Conservation (phyloP, 2,329 filamentous ascomycete species). For the Bipolaris victoriae region DNA sequence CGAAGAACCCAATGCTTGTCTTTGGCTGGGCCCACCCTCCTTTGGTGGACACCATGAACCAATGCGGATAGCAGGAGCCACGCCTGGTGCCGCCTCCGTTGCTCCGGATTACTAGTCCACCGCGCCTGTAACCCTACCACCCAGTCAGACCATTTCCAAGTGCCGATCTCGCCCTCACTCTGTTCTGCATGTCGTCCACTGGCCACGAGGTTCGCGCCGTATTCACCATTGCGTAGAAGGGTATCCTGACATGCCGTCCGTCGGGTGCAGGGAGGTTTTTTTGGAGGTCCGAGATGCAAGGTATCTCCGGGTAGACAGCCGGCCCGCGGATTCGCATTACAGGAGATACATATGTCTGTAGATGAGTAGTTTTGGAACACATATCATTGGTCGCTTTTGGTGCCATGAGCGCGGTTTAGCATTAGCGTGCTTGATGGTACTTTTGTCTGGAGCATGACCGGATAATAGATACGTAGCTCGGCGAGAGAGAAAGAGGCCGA, state of each 20-base stretch:
- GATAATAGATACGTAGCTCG: too few species aligned
- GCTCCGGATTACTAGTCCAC: slow-evolving; percentile 32
- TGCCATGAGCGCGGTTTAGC: neutral
- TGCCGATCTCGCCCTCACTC: slow-evolving; percentile 16
- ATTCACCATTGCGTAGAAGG: neutral
- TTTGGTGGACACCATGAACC: slow-evolving; percentile 22
- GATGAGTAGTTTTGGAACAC: neutral
- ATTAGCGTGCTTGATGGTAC: too few species aligned
- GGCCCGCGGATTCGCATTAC: slow-evolving; percentile 1
- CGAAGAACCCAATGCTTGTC: slow-evolving; percentile 28
- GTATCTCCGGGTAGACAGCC: slow-evolving; percentile 3
- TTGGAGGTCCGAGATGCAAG: neutral
- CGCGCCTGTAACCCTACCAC: slow-evolving; percentile 24
- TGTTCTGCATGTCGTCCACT: neutral
- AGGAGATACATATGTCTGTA: neutral
- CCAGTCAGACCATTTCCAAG: slow-evolving; percentile 9
- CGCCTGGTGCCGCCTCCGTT: slow-evolving; percentile 28
- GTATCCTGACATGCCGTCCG: neutral
- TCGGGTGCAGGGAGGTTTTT: slow-evolving; percentile 8
- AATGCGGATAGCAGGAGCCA: slow-evolving; percentile 24
- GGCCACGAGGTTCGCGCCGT: neutral
- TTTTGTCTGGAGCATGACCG: too few species aligned
- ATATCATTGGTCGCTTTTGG: neutral
- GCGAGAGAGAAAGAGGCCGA: too few species aligned
- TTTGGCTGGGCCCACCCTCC: slow-evolving; percentile 40